Conservation (phyloP, 2,329 filamentous ascomycete species). For the Nothopassalora personata region DNA sequence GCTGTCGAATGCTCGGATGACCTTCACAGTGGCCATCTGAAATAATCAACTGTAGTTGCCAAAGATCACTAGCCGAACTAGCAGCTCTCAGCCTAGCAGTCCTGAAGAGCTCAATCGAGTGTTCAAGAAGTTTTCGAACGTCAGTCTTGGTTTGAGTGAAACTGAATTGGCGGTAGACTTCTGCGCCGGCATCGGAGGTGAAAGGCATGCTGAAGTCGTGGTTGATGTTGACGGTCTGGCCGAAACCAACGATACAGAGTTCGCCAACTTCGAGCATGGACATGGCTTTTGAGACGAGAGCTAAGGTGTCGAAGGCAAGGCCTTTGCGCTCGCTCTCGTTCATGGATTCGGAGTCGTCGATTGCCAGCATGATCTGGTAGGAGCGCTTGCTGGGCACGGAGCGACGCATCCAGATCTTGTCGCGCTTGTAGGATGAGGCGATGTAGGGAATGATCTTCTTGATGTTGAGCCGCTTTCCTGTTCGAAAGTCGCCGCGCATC, state of each 20-base stretch:
- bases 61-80: conserved; percentile 62
- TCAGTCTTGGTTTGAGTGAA: conserved; percentile 86
- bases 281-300: conserved; percentile 80
- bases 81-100: conserved; percentile 61
- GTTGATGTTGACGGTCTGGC: conserved; percentile 73
- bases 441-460: conserved; percentile 99
- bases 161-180: conserved; percentile 75
- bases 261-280: conserved; percentile 93
- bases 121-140: conserved; percentile 69
- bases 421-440: conserved; percentile 93
- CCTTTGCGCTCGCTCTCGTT: conserved; percentile 69
- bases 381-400: conserved; percentile 85
- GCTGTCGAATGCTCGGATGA: conserved; percentile 73
- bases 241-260: conserved; percentile 87
- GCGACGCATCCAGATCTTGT: conserved; percentile 99
- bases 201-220: conserved; percentile 83
- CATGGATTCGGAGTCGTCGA: conserved; percentile 96
- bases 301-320: conserved; percentile 88
- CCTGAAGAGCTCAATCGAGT: conserved; percentile 76
- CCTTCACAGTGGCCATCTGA: conserved; percentile 91
- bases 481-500: conserved; percentile 92
- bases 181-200: conserved; percentile 72
- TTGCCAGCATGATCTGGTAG: conserved; percentile 95
- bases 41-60: conserved; percentile 91
- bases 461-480: conserved; percentile 96